Evolutionary conservation across 2,329 filamentous ascomycete species (phyloP), one percentile per base, ranked within the genome.

Genomic region (Fusarium staphyleae): DNA sequence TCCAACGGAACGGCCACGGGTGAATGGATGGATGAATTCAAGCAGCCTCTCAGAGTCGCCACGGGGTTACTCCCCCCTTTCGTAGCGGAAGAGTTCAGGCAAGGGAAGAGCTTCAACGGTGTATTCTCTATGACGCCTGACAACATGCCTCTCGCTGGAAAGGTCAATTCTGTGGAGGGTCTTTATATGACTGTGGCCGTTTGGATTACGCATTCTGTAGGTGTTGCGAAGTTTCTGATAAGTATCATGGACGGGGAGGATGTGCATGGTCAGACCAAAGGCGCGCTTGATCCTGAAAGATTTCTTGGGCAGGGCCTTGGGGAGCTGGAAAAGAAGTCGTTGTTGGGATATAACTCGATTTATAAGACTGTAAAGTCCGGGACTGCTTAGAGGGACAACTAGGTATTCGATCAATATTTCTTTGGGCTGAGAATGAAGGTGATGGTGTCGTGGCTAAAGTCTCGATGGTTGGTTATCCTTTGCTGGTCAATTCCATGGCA

Each of bases 91-190:
- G 48, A 63, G 5, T 66, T 66, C 7, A 12, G 30, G 9, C 10
- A 41, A 3, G 53, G 55, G 0, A 54, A 42, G 1, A 29, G 37
- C 4, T 67, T 67, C 24, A 67, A 67, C 8, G 65, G 65, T 5
- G 55, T 67, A 4, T 67, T 67, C 32, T 67, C 65, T 0, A 67
- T 67, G 62, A 67, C 65, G 0, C 65, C 65, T 1, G 65, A 67
- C 11, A 67, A 67, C 16, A 67, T 67, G 65, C 65, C 65, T 0
- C 35, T 67, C 0, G 60, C 55, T 11, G 65, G 65, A 0, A 28
- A 19, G 2, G 48, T 61, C 0, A 1, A 11, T 1, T 64, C 60
- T 0, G 16, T 63, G 0, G 14, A 42, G 0, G 65, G 64, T 0
- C 7, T 67, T 3, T 57, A 52, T 9, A 48, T 64, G 46, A 57